Evolutionary conservation across 2,329 filamentous ascomycete genomes (phyloP).

Genomic region (Aureobasidium sp.): DNA sequence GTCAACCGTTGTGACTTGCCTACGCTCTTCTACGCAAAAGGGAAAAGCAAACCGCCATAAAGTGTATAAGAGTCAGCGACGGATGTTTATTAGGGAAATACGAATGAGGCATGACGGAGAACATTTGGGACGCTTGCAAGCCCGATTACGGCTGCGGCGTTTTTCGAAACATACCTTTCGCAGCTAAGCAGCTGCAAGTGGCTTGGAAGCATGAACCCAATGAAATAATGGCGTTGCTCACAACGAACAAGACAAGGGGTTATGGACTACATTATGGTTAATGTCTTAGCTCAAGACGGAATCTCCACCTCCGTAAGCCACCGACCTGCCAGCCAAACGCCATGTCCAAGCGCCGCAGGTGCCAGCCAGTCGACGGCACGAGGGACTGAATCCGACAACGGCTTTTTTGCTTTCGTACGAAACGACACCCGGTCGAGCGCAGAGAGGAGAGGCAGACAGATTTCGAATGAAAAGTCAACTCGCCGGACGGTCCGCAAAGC

Average conservation of each 20-base stretch:
- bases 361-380: constrained; percentile 3
- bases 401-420: constrained; percentile 11
- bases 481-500: background rate
- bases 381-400: background rate
- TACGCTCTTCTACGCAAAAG: constrained; percentile 1
- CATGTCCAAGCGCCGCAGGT: constrained; percentile 4
- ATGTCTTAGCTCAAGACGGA: constrained; percentile 2
- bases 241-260: constrained; percentile 5
- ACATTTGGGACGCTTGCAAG: background rate
- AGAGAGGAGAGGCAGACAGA: background rate
- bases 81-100: background rate
- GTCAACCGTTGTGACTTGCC: background rate
- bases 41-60: constrained; percentile 7
- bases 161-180: constrained; percentile 3
- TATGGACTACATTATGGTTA: constrained; percentile 8
- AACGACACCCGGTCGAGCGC: background rate
- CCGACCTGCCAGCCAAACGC: constrained; percentile 9
- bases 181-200: constrained; percentile 7
- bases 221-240: background rate
- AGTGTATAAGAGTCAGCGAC: constrained; percentile 10
- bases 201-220: constrained; percentile 2
- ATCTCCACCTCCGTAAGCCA: constrained; percentile 12
- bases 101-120: background rate
- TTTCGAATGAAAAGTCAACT: background rate
- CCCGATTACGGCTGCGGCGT: constrained; percentile 8